Evolutionary conservation across 2,329 filamentous ascomycete genomes (phyloP).

Genomic region (Ophidiomyces ophidiicola): DNA sequence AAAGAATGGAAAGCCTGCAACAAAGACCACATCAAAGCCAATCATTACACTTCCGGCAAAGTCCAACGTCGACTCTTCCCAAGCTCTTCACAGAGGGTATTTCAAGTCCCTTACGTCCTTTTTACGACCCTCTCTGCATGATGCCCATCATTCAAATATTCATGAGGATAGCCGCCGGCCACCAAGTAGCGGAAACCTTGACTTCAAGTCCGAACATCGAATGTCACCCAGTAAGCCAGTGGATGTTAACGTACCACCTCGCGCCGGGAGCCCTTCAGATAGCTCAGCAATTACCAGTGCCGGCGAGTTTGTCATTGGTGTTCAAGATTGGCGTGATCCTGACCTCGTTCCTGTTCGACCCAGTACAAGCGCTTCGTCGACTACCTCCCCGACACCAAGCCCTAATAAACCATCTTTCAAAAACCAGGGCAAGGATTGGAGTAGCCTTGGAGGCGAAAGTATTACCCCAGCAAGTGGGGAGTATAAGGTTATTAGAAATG

Average conservation of each 20-base stretch:
- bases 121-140: conserved; percentile 31
- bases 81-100: conserved; percentile 22
- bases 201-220: conserved; percentile 43
- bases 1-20: conserved; percentile 19
- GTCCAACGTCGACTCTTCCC: conserved; percentile 11
- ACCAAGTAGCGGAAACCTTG: conserved; percentile 59
- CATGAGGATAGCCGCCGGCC: conserved; percentile 48
- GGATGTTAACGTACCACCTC: conserved; percentile 13
- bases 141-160: conserved; percentile 17
- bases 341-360: conserved; percentile 46
- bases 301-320: conserved; percentile 65
- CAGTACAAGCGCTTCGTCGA: conserved; percentile 17
- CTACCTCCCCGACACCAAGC: conserved; percentile 13
- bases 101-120: conserved; percentile 32
- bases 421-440: conserved; percentile 20
- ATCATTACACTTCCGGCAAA: conserved; percentile 21
- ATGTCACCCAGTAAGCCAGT: conserved; percentile 20
- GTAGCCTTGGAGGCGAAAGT: conserved; percentile 49
- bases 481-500: conserved; percentile 36
- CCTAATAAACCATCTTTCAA: conserved; percentile 21
- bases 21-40: conserved; percentile 20
- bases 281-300: conserved; percentile 15
- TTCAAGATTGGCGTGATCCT: conserved; percentile 76
- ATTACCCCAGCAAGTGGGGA: conserved; percentile 63
- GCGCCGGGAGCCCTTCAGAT: conserved; percentile 15